phyloP scores from a whole-genome alignment of 1,284 basidiomycete genomes.

The Vanrija sp. region DNA sequence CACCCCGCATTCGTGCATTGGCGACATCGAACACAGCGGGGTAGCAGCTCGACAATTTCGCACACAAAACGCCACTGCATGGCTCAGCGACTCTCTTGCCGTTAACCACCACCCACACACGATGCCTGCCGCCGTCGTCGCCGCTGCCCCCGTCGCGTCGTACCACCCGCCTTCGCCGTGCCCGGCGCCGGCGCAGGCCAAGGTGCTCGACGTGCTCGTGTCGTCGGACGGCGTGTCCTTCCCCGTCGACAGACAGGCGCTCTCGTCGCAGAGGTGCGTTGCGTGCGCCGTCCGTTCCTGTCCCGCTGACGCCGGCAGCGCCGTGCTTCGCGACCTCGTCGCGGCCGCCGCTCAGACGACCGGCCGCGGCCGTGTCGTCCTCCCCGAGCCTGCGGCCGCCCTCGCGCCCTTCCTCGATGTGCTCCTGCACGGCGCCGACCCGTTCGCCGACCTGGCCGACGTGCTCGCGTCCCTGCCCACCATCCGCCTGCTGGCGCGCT shows the following conservation, averaged over 20 bases:
- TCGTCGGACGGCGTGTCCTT: slow-evolving; percentile 9
- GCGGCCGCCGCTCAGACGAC: neutral
- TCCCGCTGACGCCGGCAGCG: neutral
- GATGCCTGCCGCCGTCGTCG: neutral
- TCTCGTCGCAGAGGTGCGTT: neutral
- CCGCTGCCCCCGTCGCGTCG: neutral
- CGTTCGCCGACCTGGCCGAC: neutral
- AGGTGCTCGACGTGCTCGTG: neutral
- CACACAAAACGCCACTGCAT: no score
- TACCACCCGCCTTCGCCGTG: neutral
- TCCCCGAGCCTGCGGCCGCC: neutral
- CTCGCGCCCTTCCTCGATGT: slow-evolving; percentile 6
- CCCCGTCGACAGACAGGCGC: slow-evolving; percentile 3
- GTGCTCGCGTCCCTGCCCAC: neutral
- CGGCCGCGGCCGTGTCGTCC: neutral
- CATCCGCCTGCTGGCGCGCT: slow-evolving; percentile 1
- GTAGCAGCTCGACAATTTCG: no score
- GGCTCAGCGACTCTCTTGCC: no score
- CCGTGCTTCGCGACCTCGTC: neutral
- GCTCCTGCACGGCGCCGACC: neutral
- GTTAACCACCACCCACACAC: neutral
- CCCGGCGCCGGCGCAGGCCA: neutral
- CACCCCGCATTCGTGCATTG: no score
- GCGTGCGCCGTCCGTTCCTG: neutral
- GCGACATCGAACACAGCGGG: no score